A percentile compares a stretch with the other conserved stretches of the same genome.
phyloP scores from a whole-genome alignment of 345 rosid species.

The Populus alba region DNA sequence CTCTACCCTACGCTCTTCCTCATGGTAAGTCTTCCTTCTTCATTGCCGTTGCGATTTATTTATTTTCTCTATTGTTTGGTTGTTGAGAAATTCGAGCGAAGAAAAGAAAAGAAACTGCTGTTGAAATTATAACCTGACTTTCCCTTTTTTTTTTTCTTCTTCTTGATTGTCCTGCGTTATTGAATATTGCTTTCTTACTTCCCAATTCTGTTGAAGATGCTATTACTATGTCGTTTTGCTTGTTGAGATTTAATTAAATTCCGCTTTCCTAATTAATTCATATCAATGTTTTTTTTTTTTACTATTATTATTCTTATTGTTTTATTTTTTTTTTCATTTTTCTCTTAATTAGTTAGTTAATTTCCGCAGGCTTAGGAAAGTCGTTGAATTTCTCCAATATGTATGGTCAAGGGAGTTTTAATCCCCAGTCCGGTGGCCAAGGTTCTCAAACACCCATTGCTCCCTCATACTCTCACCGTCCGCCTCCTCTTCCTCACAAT shows the following conservation, averaged over 20 bases:
- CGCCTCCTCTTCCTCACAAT: slow-evolving; percentile 19
- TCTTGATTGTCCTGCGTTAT: neutral
- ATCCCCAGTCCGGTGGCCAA: slow-evolving; percentile 33
- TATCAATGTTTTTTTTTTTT: neutral
- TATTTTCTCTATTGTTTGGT: too few relatives aligned
- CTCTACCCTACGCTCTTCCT: neutral
- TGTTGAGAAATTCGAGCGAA: too few relatives aligned
- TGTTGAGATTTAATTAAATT: neutral
- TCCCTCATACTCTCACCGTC: slow-evolving; percentile 34
- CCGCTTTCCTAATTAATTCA: neutral
- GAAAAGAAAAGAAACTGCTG: neutral
- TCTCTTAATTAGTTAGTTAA: neutral
- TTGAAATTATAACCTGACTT: too few relatives aligned
- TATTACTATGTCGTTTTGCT: neutral
- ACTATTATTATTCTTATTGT: too few relatives aligned
- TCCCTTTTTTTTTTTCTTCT: too few relatives aligned
- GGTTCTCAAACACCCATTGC: slow-evolving; percentile 32
- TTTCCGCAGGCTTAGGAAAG: neutral
- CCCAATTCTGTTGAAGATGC: neutral
- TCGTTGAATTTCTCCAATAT: slow-evolving; percentile 13
- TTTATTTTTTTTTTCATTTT: too few relatives aligned
- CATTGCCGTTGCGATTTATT: neutral
- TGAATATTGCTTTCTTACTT: neutral
- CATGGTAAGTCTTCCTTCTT: neutral
- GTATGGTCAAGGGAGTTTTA: slow-evolving; percentile 36